A percentile compares a stretch with the other conserved stretches of the same genome.
These are phyloP conservation scores for Erysimum cheiranthoides DNA, from an alignment of 345 rosid species.

Conservation along the genomic window DNA sequence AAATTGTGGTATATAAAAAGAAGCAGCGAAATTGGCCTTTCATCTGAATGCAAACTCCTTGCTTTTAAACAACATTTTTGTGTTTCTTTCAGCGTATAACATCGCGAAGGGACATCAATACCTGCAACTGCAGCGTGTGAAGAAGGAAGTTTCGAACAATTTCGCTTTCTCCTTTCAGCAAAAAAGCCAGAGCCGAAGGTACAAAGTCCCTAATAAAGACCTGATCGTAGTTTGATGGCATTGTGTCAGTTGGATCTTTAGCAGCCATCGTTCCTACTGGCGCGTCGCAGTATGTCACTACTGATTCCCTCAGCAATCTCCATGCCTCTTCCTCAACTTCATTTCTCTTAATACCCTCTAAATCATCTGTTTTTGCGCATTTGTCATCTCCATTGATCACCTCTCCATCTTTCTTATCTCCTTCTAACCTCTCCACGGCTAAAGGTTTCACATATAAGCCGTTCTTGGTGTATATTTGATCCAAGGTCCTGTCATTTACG, in stretches of 20 bases:
- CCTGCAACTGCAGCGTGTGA: slow-evolving; percentile 95
- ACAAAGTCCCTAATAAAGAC: slow-evolving; percentile 93
- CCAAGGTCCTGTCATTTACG: slow-evolving; percentile 8
- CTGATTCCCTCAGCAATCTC: slow-evolving; percentile 72
- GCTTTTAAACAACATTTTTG: background rate
- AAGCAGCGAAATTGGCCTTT: background rate
- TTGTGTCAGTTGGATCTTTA: slow-evolving; percentile 73
- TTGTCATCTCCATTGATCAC: slow-evolving; percentile 28
- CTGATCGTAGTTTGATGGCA: slow-evolving; percentile 91
- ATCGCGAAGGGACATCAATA: slow-evolving; percentile 12
- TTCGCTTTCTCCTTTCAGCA: slow-evolving; percentile 87
- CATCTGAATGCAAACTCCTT: background rate
- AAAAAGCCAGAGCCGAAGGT: slow-evolving; percentile 89
- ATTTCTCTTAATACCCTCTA: slow-evolving; percentile 42
- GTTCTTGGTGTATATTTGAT: slow-evolving; percentile 16
- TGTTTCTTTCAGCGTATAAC: slow-evolving; percentile 5
- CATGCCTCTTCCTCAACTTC: slow-evolving; percentile 82
- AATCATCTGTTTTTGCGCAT: slow-evolving; percentile 28
- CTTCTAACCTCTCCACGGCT: slow-evolving; percentile 12
- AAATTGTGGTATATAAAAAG: background rate
- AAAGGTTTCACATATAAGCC: slow-evolving; percentile 31
- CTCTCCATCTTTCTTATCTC: slow-evolving; percentile 29
- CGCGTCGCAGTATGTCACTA: slow-evolving; percentile 76
- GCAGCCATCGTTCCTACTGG: slow-evolving; percentile 97
- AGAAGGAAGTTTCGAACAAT: slow-evolving; percentile 95